These are phyloP conservation scores for Oleoguttula mirabilis DNA, from an alignment of 495 filamentous ascomycete genomes.

Conservation along the genomic window DNA sequence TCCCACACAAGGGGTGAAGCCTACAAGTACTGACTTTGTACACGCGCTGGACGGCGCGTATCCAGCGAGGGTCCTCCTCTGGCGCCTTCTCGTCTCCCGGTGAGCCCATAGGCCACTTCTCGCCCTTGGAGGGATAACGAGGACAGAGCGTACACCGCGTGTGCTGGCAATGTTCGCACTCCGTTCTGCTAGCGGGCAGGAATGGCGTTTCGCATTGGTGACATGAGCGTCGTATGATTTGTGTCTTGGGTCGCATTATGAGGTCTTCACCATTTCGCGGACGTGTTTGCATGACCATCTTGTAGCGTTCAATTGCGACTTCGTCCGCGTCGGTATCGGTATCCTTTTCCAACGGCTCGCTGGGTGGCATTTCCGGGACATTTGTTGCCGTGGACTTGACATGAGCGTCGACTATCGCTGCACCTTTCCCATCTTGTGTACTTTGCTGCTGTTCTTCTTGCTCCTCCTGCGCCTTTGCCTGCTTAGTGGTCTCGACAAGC, in stretches of 20 bases:
- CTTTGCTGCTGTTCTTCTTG: too few species aligned
- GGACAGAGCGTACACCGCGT: constrained; percentile 72
- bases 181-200: constrained; percentile 27
- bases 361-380: too few species aligned
- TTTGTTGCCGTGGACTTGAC: neutral
- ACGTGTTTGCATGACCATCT: neutral
- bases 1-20: too few species aligned
- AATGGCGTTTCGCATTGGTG: constrained; percentile 63
- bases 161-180: constrained; percentile 61
- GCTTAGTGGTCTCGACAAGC: neutral
- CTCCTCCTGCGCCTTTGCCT: constrained; percentile 2
- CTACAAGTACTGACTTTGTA: too few species aligned
- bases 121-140: constrained; percentile 59
- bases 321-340: constrained; percentile 1
- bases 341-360: neutral
- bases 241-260: constrained; percentile 3
- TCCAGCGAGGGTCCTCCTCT: constrained; percentile 24
- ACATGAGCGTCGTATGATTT: constrained; percentile 49
- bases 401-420: too few species aligned
- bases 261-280: neutral
- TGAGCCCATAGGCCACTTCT: constrained; percentile 69
- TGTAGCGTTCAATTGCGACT: neutral
- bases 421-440: too few species aligned
- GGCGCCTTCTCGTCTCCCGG: constrained; percentile 48
- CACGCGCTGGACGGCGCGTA: constrained; percentile 23